Percentiles rank a stretch among this genome's conserved stretches.
Evolutionary conservation across 2,329 filamentous ascomycete species (phyloP).

Genomic region (Coniochaeta hoffmannii): DNA sequence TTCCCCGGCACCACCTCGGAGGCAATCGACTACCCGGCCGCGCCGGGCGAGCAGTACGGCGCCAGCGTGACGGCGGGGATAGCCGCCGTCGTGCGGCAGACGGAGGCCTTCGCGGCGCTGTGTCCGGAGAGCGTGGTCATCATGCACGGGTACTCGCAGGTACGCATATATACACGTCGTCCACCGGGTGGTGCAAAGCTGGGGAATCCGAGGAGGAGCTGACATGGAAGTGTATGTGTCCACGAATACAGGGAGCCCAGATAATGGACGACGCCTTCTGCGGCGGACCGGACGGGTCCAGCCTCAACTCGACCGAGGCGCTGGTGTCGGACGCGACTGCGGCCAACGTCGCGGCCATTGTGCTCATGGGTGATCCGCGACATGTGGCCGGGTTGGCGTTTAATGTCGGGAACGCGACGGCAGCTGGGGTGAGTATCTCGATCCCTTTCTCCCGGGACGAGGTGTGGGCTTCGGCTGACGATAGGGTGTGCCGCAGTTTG

Average conservation of each 20-base stretch:
- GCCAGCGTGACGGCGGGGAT: conserved; percentile 45
- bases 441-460: conserved; percentile 24
- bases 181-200: no score
- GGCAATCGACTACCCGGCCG: conserved; percentile 45
- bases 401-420: conserved; percentile 50
- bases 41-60: conserved; percentile 34
- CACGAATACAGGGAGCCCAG: conserved; percentile 42
- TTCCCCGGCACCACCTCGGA: conserved; percentile 37
- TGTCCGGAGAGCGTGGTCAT: conserved; percentile 49
- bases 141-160: conserved; percentile 55
- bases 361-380: conserved; percentile 54
- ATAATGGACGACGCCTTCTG: conserved; percentile 53
- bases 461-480: conserved; percentile 22
- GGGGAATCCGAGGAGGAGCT: no score
- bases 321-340: conserved; percentile 35
- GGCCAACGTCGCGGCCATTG: conserved; percentile 45
- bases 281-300: conserved; percentile 45
- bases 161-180: no score
- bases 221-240: no score
- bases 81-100: conserved; percentile 36
- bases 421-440: conserved; percentile 40
- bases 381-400: conserved; percentile 43
- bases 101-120: conserved; percentile 39
- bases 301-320: conserved; percentile 36
- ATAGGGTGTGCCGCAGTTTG: conserved; percentile 36